Evolutionary conservation across 2,329 filamentous ascomycete genomes (phyloP).

Genomic region (Botrytis porri): DNA sequence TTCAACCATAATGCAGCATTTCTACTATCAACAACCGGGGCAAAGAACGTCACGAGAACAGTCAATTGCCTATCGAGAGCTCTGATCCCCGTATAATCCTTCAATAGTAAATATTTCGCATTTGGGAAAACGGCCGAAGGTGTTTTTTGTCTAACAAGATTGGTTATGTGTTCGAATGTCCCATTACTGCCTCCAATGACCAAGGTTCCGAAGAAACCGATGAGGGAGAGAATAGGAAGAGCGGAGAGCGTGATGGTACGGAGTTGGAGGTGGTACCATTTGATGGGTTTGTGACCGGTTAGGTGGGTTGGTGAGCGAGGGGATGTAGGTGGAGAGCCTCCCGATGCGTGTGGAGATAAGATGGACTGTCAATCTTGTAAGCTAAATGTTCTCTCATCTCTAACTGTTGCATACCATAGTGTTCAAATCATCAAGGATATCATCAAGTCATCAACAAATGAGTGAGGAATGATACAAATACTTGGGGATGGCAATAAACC

Average conservation of each 20-base stretch:
- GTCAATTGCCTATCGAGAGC: slow-evolving; percentile 30
- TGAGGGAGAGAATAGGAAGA: slow-evolving; percentile 29
- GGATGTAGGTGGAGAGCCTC: not conserved
- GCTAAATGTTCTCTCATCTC: not conserved
- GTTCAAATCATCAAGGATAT: not conserved
- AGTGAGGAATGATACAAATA: not conserved
- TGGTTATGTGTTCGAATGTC: slow-evolving; percentile 24
- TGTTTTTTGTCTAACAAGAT: slow-evolving; percentile 17
- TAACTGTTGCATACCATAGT: slow-evolving; percentile 14
- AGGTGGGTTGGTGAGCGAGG: slow-evolving; percentile 16
- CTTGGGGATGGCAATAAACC: not conserved
- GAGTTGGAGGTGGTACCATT: slow-evolving; percentile 23
- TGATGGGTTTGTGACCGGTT: slow-evolving; percentile 3
- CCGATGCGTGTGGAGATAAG: slow-evolving; percentile 15
- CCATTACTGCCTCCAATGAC: slow-evolving; percentile 27
- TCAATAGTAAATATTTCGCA: slow-evolving; percentile 25
- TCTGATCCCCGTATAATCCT: slow-evolving; percentile 27
- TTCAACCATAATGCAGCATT: slow-evolving; percentile 27
- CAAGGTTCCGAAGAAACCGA: slow-evolving; percentile 25
- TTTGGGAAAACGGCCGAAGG: slow-evolving; percentile 24
- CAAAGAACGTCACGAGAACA: slow-evolving; percentile 33
- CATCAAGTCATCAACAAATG: not conserved
- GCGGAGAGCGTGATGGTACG: slow-evolving; percentile 25
- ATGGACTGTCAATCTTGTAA: slow-evolving; percentile 16
- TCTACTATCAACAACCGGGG: slow-evolving; percentile 26